Evolutionary conservation across 768 basidiomycete species (phyloP), one percentile per base, ranked within the genome.

Genomic region (Phaeotremella fagi): DNA sequence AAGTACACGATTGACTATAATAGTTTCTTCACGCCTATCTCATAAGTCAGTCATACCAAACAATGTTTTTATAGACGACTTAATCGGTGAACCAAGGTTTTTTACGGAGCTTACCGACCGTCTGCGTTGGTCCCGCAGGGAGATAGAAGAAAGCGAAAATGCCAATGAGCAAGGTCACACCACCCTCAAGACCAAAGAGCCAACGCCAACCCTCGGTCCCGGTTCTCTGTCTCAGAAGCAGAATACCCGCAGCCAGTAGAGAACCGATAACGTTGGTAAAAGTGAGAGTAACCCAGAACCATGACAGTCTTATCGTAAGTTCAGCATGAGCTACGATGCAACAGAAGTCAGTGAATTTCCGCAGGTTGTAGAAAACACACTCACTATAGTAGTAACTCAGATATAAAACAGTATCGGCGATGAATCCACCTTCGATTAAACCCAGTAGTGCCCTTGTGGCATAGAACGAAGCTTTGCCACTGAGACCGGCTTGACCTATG

Each of bases 41-140:
- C 6, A 38, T 4, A 16, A 24, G 22, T 25, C 33, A 20, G 27
- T n/a, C 48, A 12, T 49, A 37, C 23, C 22, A 6, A 5, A 23
- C 38, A 41, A 14, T 41, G 12, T 41, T n/a, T 9, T 12, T 24
- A 3, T n/a, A 14, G 14, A 14, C 24, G 41, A 66, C 77, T 42
- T 59, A 80, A 81, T 83, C 83, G 11, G 64, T 80, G 67, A 84
- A 86, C 84, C 84, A 85, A 2, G 82, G 82, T 18, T 61, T 59
- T 22, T 83, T 79, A 35, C 82, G 71, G 62, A 77, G 80, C 79
- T 81, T 81, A 0, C 79, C 74, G 51, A 79, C 82, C 1, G 84
- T 85, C 65, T 84, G 81, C 0, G 83, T 84, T 0, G 85, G 84
- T 14, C 81, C 79, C 15, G 82, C 75, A 3, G 83, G 82, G 78